These are phyloP conservation scores for Suillus cothurnatus DNA, from an alignment of 768 basidiomycete species.

Conservation along the genomic window DNA sequence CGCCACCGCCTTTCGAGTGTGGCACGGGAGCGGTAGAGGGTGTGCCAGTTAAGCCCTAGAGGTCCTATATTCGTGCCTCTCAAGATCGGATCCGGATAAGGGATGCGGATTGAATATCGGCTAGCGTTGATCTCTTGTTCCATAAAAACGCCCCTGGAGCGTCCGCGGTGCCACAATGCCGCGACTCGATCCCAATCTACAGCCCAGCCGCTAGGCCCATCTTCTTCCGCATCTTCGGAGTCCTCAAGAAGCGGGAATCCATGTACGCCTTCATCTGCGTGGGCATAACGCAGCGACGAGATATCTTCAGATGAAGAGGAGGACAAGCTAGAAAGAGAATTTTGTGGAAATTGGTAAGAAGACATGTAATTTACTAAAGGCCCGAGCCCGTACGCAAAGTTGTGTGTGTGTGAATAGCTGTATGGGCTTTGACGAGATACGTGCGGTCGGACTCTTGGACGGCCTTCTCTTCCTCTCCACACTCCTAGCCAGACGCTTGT, in stretches of 20 bases:
- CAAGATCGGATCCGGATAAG: neutral
- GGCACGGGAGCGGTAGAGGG: conserved; percentile 62
- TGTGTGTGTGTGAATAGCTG: conserved; percentile 16
- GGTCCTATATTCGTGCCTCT: conserved; percentile 32
- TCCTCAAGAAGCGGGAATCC: conserved; percentile 32
- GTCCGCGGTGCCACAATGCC: neutral
- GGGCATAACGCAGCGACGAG: conserved; percentile 1
- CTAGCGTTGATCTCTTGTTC: conserved; percentile 12
- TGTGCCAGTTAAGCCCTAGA: conserved; percentile 66
- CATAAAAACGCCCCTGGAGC: conserved; percentile 1
- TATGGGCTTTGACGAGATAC: conserved; percentile 14
- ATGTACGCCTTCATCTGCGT: conserved; percentile 32
- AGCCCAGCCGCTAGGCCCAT: conserved; percentile 46
- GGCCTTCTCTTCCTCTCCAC: conserved; percentile 46
- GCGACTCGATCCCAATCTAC: conserved; percentile 38
- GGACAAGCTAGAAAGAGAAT: too few species aligned
- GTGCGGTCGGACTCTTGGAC: conserved; percentile 28
- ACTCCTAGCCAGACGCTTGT: conserved; percentile 78
- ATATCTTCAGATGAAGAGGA: conserved; percentile 15
- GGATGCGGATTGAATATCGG: neutral
- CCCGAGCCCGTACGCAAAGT: conserved; percentile 9
- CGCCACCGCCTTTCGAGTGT: conserved; percentile 70
- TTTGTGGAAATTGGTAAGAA: too few species aligned
- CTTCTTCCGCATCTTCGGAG: conserved; percentile 25
- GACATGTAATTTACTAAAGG: neutral